phyloP scores from a whole-genome alignment of 768 basidiomycete species.

The Mycena crocata region DNA sequence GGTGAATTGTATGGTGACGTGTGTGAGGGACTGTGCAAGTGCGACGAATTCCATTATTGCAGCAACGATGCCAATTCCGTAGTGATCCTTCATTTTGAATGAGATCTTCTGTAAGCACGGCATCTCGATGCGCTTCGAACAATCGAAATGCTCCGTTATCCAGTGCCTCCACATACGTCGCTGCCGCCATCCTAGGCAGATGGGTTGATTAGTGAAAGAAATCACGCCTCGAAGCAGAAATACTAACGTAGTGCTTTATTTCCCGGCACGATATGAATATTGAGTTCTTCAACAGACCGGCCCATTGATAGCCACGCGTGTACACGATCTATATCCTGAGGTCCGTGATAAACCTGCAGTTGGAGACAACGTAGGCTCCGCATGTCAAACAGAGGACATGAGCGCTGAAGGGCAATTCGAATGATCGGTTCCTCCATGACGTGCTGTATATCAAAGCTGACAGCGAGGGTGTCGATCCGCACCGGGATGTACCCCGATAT shows the following conservation, averaged over 20 bases:
- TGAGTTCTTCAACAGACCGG: neutral
- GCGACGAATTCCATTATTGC: neutral
- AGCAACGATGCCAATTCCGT: neutral
- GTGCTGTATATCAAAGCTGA: conserved; percentile 7
- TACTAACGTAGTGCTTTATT: conserved; percentile 3
- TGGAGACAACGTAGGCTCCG: neutral
- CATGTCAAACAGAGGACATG: conserved; percentile 1
- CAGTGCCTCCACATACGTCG: neutral
- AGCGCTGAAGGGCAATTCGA: neutral
- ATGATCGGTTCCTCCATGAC: conserved; percentile 5
- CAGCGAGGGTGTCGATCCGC: conserved; percentile 7
- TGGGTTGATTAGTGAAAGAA: neutral
- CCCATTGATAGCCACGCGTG: neutral
- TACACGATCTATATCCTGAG: neutral
- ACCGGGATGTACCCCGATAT: neutral
- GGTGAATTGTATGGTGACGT: neutral
- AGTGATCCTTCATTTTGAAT: neutral
- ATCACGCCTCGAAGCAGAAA: neutral
- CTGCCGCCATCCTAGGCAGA: neutral
- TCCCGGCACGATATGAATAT: neutral
- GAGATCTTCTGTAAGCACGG: neutral
- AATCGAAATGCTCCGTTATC: neutral
- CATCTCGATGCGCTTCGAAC: neutral
- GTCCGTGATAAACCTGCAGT: neutral
- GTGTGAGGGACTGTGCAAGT: neutral